Evolutionary conservation across 192 early-diverging fungal species (phyloP).

Genomic region (Backusella mclennaniae): DNA sequence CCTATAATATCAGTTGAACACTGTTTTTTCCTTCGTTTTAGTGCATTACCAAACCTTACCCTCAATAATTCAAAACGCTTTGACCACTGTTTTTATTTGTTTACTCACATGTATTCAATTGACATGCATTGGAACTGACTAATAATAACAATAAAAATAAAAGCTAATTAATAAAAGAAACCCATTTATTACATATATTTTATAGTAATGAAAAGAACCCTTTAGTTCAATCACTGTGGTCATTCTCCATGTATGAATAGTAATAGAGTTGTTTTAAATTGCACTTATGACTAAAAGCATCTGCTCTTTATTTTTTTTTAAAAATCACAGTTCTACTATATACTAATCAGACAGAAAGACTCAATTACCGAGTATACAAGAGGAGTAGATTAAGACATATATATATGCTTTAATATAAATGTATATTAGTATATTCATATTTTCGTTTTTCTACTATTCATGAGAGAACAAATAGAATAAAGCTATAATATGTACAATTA

Average conservation of each 20-base stretch:
- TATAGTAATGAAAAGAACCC: not conserved
- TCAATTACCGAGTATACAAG: too few species aligned
- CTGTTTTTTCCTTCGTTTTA: too few species aligned
- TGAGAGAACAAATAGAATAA: not conserved
- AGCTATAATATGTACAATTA: not conserved
- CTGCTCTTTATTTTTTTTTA: not conserved
- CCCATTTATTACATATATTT: not conserved
- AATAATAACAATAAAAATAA: not conserved
- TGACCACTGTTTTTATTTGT: too few species aligned
- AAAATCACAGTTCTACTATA: not conserved
- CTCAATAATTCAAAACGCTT: too few species aligned
- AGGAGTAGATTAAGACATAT: too few species aligned
- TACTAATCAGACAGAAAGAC: too few species aligned
- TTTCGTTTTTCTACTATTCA: not conserved
- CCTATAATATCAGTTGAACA: too few species aligned
- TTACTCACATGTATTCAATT: too few species aligned
- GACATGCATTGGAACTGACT: too few species aligned
- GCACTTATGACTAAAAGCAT: not conserved
- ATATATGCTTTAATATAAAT: too few species aligned
- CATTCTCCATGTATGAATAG: not conserved
- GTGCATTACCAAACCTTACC: too few species aligned
- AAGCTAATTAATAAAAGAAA: not conserved
- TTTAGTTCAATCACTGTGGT: not conserved
- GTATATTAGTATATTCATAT: not conserved
- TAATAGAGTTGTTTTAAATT: constrained; percentile 1